phyloP scores from a whole-genome alignment of 768 basidiomycete genomes.

The Lepiota subincarnata region DNA sequence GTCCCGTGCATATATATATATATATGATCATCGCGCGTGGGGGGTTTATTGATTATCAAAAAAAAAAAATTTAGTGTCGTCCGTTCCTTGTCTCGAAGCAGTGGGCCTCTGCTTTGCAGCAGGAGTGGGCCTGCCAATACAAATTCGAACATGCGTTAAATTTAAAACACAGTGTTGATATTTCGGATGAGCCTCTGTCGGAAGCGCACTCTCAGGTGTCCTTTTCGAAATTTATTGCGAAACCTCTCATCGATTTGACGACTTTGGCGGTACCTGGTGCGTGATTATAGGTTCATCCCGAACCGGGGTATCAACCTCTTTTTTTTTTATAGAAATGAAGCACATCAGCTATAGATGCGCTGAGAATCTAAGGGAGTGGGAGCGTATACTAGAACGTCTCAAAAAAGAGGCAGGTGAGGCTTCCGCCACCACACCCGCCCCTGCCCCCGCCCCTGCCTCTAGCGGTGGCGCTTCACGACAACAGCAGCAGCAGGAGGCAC shows the following conservation, averaged over 20 bases:
- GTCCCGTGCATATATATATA: slow-evolving; percentile 29
- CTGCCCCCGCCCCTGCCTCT: background rate
- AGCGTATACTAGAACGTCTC: slow-evolving; percentile 1
- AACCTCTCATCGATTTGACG: slow-evolving; percentile 78
- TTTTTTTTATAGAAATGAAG: slow-evolving; percentile 1
- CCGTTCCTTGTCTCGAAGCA: slow-evolving; percentile 88
- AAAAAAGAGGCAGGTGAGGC: background rate
- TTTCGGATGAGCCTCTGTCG: slow-evolving; percentile 41
- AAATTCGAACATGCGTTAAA: slow-evolving; percentile 76
- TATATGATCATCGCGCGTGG: background rate
- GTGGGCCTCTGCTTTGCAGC: slow-evolving; percentile 85
- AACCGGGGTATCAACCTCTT: background rate
- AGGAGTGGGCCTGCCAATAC: slow-evolving; percentile 91
- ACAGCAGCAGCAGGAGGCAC: background rate
- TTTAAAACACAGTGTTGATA: slow-evolving; percentile 58
- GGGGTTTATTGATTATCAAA: background rate
- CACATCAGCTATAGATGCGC: slow-evolving; percentile 8
- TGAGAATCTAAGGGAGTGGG: slow-evolving; percentile 9
- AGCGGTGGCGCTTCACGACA: background rate
- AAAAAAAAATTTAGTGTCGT: slow-evolving; percentile 86
- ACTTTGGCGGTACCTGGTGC: slow-evolving; percentile 70
- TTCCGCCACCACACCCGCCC: background rate
- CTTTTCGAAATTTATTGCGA: slow-evolving; percentile 80
- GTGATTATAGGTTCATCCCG: slow-evolving; percentile 18
- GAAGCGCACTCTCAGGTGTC: slow-evolving; percentile 84